Base-by-base conservation (phyloP, 306 rosid species). In the Cotoneaster glaucophyllus region DNA sequence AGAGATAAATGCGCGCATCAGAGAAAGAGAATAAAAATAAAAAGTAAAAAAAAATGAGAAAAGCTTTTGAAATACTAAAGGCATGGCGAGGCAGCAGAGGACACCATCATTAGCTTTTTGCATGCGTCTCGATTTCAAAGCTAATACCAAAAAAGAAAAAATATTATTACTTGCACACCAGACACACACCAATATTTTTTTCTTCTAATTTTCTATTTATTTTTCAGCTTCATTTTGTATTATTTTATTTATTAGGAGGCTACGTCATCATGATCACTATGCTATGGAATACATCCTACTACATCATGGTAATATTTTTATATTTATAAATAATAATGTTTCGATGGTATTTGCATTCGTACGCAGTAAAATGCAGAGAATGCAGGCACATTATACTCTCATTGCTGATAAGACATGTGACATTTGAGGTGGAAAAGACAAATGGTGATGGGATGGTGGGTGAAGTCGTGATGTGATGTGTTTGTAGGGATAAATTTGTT, bases 91-190 rank as follows among this genome's bases (percentile, higher is more conserved):
- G 74, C 71, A 45, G 61, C 85, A 85, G 91, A 84, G 86, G 85
- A 91, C 97, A 89, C 86, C 89, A 93, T 93, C 88, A 93, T 91
- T 70, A 89, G 82, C 80, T 84, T 82, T 81, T 84, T 81, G 98
- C 98, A 93, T 93, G 98, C 98, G 98, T 76, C 87, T 74, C 83
- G 82, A 71, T 81, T 85, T 84, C 80, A 65, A 65, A 65, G 18
- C 48, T 21, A 9, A 34, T 34, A 34, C 44, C 45, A 21, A 64
- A 64, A 64, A 64, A 32, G 39, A 64, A 64, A 32, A 24, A n/a
- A 75, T 24, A 67, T 18, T 22, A 21, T 3, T 50, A n/a, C 37
- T 26, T 28, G 3, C 66, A 12, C 41, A 63, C 39, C 65, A 59
- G 13, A 22, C 24, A 22, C 15, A 10, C 12, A 11, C 29, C 63